phyloP scores from a whole-genome alignment of 1,139 yeast species.

The Candida neerlandica region DNA sequence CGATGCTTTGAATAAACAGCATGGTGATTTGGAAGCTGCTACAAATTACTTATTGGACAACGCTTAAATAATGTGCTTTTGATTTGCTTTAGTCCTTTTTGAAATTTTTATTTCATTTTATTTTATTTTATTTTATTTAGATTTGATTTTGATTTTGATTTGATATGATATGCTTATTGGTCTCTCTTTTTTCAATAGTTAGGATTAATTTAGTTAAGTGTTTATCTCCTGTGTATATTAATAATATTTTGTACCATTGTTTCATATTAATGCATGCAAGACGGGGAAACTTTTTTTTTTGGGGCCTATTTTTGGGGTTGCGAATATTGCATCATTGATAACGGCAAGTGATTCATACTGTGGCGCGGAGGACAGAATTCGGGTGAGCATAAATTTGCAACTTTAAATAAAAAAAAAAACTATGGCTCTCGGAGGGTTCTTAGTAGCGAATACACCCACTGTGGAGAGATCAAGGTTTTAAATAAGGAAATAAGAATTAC shows the following conservation, averaged over 20 bases:
- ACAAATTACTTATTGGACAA: conserved; percentile 80
- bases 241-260: background rate
- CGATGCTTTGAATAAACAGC: conserved; percentile 66
- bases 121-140: too few species aligned
- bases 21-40: conserved; percentile 82
- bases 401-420: conserved; percentile 1
- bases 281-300: too few species aligned
- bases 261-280: background rate
- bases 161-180: too few species aligned
- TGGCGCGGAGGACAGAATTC: background rate
- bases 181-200: background rate
- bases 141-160: too few species aligned
- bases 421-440: conserved; percentile 2
- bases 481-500: background rate
- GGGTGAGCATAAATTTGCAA: background rate
- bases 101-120: too few species aligned
- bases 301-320: background rate
- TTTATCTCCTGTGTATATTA: background rate
- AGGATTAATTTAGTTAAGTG: background rate
- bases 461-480: background rate
- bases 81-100: background rate
- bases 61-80: conserved; percentile 34
- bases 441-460: background rate
- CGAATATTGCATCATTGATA: conserved; percentile 3
- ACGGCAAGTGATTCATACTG: background rate